A percentile compares a stretch with the other conserved stretches of the same genome.
Evolutionary conservation across 2,329 filamentous ascomycete genomes (phyloP).

Genomic region (Arthrobotrys conoides): DNA sequence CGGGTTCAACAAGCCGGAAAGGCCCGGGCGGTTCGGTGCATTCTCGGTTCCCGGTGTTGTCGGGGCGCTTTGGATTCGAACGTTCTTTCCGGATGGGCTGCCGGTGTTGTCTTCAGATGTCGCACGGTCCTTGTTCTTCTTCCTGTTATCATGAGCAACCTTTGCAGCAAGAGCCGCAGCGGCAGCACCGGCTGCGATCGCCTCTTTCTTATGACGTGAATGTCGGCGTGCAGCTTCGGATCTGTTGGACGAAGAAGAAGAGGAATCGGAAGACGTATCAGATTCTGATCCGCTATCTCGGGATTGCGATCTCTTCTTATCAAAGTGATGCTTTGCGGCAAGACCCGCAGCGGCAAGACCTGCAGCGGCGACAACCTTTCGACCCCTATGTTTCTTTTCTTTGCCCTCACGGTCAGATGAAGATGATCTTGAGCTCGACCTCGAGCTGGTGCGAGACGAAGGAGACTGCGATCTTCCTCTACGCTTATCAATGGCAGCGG

Average conservation of each 20-base stretch:
- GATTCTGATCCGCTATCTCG: constrained; percentile 39
- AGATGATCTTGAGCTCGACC: constrained; percentile 49
- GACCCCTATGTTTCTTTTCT: constrained; percentile 50
- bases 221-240: constrained; percentile 49
- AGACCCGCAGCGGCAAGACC: constrained; percentile 48
- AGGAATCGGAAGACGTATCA: constrained; percentile 27
- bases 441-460: constrained; percentile 47
- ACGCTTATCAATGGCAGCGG: constrained; percentile 36
- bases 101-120: constrained; percentile 36
- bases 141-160: constrained; percentile 59
- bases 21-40: constrained; percentile 40
- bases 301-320: constrained; percentile 49
- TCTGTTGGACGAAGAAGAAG: constrained; percentile 23
- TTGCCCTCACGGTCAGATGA: constrained; percentile 52
- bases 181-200: constrained; percentile 51
- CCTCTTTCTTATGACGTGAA: constrained; percentile 56
- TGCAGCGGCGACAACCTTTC: constrained; percentile 51
- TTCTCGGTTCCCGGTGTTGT: constrained; percentile 52
- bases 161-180: constrained; percentile 60
- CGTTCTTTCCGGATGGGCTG: constrained; percentile 48
- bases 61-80: constrained; percentile 57
- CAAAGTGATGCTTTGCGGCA: constrained; percentile 58
- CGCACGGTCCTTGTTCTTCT: constrained; percentile 46
- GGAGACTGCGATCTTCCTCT: constrained; percentile 43
- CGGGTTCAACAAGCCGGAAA: constrained; percentile 30